Base-by-base conservation (phyloP, 495 filamentous ascomycete genomes). In the Penicillium fimorum region DNA sequence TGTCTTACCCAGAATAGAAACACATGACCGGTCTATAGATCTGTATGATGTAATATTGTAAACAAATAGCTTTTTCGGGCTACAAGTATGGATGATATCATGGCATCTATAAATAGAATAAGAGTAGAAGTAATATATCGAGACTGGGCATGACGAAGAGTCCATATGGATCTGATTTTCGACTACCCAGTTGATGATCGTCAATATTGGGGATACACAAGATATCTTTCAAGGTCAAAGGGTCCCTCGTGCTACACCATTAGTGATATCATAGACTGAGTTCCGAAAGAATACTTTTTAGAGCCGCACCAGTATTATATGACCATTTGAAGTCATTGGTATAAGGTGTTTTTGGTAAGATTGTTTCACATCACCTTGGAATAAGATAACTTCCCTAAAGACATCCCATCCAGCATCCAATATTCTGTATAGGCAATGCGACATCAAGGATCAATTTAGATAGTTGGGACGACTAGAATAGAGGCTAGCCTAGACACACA, bases 21-120 rank as follows among this genome's bases (percentile, higher is more conserved):
- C 48, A 50, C 48, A 50, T 50, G 48, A 50, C 22, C 48, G 38
- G 1, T 41, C 24, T 29, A 15, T 18, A 29, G 33, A 50, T 40
- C 32, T 17, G 20, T 29, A 8, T 1, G 12, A 37, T 13, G 13
- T 38, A 3, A 38, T 17, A 17, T 38, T 38, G 7, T 17, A 17
- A 38, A 37, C 13, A 15, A 37, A 17, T 8, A 38, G 3, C 15
- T 38, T n/a, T 38, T 9, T 38, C 35, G 15, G 35, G 35, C 12
- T 37, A n/a, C n/a, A 9, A 37, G 13, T 37, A 7, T 37, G 33
- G 13, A 37, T 37, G 33, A 37, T 5, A 37, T 37, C 33, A 37
- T 37, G 2, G 33, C 33, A 37, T 37, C 35, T 38, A 38, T 38
- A 15, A 38, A 38, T 38, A 38, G 35, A 38, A 17, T 17, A 17